Conservation (phyloP, 495 filamentous ascomycete genomes). For the Letharia columbiana region DNA sequence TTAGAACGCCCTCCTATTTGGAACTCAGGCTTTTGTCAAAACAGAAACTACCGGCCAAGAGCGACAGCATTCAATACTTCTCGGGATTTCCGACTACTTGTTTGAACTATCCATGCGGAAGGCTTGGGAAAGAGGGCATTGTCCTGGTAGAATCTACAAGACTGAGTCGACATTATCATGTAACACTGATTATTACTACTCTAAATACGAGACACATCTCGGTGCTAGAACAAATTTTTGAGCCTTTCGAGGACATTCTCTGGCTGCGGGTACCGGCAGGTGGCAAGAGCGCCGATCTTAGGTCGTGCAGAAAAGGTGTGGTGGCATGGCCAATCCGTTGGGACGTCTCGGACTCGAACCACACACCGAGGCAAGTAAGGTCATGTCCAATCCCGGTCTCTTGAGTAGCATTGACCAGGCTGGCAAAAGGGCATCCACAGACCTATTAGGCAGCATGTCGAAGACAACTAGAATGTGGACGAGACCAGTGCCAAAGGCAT, state of each 20-base stretch:
- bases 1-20: background rate
- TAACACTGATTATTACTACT: background rate
- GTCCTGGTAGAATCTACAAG: background rate
- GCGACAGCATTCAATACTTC: background rate
- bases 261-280: background rate
- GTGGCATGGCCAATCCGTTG: background rate
- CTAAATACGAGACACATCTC: background rate
- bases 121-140: background rate
- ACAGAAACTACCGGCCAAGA: background rate
- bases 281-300: background rate
- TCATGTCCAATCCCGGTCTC: background rate
- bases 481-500: background rate
- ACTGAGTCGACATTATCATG: background rate
- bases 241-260: background rate
- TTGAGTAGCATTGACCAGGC: background rate
- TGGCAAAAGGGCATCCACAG: background rate
- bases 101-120: background rate
- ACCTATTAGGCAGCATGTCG: background rate
- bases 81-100: background rate
- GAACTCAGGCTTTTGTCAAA: background rate
- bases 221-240: background rate
- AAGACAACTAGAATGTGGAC: background rate
- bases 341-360: background rate
- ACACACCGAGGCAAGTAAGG: background rate
- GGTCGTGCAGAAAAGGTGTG: conserved; percentile 2